These are phyloP conservation scores for Penicillium alfredii DNA, from an alignment of 495 filamentous ascomycete genomes.

Conservation along the genomic window DNA sequence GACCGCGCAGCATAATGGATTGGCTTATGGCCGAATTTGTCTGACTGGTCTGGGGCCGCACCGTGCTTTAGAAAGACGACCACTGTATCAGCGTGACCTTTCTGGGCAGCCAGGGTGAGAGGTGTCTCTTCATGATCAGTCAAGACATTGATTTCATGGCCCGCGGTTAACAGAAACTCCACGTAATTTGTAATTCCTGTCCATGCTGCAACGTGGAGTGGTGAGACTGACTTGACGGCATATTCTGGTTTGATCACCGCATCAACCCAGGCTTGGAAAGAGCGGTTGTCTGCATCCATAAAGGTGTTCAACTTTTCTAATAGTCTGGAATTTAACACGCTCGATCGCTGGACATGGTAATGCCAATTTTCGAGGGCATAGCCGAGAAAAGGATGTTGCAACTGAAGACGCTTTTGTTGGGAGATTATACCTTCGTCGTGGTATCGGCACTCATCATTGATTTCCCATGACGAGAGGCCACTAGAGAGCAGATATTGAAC, in stretches of 20 bases:
- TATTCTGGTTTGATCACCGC: conserved; percentile 10
- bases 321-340: conserved; percentile 7
- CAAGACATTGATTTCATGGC: conserved; percentile 7
- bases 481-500: no score
- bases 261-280: conserved; percentile 12
- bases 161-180: conserved; percentile 9
- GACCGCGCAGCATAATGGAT: conserved; percentile 23
- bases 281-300: conserved; percentile 4
- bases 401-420: background rate
- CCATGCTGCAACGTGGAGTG: conserved; percentile 15
- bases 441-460: no score
- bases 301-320: conserved; percentile 7
- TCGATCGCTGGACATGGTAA: conserved; percentile 7
- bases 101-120: conserved; percentile 21
- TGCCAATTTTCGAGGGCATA: no score
- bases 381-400: no score
- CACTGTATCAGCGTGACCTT: conserved; percentile 17
- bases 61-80: conserved; percentile 20
- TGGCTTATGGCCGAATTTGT: conserved; percentile 16
- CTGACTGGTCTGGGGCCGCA: conserved; percentile 13
- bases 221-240: conserved; percentile 7
- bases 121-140: conserved; percentile 13
- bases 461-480: no score
- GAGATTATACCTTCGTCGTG: no score
- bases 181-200: conserved; percentile 13